Conservation (phyloP, 306 rosid species). For the Lathyrus sativus region DNA sequence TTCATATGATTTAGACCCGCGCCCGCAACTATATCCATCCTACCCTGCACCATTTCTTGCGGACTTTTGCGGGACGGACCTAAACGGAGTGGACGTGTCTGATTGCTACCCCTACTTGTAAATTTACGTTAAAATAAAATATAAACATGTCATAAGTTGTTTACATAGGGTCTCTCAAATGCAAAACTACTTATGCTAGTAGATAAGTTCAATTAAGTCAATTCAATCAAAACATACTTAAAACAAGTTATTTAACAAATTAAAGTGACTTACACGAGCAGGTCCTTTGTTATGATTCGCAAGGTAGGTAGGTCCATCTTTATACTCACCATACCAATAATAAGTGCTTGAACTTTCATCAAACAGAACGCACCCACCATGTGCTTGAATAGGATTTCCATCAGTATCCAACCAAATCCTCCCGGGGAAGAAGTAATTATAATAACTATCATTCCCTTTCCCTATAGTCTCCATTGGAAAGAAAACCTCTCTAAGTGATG, state of each 20-base stretch:
- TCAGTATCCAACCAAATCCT: slow-evolving; percentile 19
- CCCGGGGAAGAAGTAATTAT: neutral
- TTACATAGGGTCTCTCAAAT: neutral
- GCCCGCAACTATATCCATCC: no score
- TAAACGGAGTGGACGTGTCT: no score
- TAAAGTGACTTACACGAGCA: slow-evolving; percentile 3
- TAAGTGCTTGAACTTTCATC: slow-evolving; percentile 14
- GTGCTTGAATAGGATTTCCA: slow-evolving; percentile 24
- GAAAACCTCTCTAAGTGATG: slow-evolving; percentile 15
- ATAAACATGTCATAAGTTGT: neutral
- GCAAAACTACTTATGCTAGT: neutral
- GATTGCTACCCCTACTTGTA: no score
- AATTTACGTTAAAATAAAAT: neutral
- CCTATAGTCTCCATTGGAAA: neutral
- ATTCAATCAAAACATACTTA: neutral
- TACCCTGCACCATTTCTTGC: no score
- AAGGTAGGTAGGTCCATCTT: neutral
- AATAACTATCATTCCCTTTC: neutral
- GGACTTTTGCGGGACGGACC: fast-evolving
- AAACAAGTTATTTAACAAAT: neutral
- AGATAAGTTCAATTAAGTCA: neutral
- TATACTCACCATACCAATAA: slow-evolving; percentile 19
- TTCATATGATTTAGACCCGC: no score
- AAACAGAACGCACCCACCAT: slow-evolving; percentile 9
- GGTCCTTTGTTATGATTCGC: neutral